A percentile compares a stretch with the other conserved stretches of the same genome.
phyloP scores from a whole-genome alignment of 176 grass and related monocot genomes.

The Musa troglodytarum region DNA sequence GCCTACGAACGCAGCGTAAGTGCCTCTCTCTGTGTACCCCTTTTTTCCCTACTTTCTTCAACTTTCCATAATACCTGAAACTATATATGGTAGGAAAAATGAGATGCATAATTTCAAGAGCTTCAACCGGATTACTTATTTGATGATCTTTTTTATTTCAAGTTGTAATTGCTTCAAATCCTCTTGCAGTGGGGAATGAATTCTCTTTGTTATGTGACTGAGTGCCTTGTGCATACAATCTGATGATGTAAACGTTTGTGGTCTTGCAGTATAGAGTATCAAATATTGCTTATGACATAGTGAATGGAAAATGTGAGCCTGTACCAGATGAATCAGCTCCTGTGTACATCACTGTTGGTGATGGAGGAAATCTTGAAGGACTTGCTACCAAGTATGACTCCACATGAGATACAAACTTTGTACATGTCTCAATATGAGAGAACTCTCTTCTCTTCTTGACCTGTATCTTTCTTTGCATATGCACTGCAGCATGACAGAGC shows the following conservation, averaged over 20 bases:
- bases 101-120: no score
- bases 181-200: no score
- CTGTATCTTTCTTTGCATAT: neutral
- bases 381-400: slow-evolving; percentile 58
- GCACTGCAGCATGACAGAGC: slow-evolving; percentile 57
- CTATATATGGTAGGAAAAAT: no score
- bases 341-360: slow-evolving; percentile 78
- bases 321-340: slow-evolving; percentile 51
- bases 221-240: neutral
- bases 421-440: neutral
- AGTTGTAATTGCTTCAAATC: no score
- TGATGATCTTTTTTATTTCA: no score
- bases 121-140: no score
- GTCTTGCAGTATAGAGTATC: slow-evolving; percentile 73
- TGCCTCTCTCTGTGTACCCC: neutral
- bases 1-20: slow-evolving; percentile 90
- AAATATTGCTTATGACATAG: slow-evolving; percentile 65
- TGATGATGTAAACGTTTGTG: neutral
- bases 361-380: slow-evolving; percentile 84
- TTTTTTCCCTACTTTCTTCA: neutral
- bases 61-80: no score
- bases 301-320: slow-evolving; percentile 55
- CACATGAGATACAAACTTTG: neutral
- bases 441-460: neutral
- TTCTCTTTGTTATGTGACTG: no score